phyloP scores from a whole-genome alignment of 768 basidiomycete species.

The Pilatotrama ljubarskyi region DNA sequence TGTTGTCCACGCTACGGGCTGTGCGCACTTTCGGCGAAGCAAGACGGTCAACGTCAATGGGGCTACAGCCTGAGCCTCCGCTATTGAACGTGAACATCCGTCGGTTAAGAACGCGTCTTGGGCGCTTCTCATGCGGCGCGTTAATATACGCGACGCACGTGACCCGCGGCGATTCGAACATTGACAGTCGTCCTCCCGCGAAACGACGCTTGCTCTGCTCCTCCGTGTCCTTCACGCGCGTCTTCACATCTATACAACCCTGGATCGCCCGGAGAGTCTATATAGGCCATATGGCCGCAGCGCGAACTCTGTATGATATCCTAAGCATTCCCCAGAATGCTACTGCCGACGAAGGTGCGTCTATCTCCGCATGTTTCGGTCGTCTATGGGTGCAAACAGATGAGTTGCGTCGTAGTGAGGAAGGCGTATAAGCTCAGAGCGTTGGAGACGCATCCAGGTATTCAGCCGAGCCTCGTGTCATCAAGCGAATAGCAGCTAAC shows the following conservation, averaged over 20 bases:
- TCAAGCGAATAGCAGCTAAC: not conserved
- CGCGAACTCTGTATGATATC: constrained; percentile 30
- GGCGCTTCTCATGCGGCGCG: constrained; percentile 1
- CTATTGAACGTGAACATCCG: no score
- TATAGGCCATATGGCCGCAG: constrained; percentile 26
- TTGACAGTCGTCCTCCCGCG: constrained; percentile 1
- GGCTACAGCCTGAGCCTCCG: no score
- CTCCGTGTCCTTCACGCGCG: constrained; percentile 10
- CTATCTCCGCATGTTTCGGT: not conserved
- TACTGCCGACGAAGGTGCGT: constrained; percentile 31
- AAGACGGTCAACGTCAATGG: no score
- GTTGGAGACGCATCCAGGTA: constrained; percentile 35
- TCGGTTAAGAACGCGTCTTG: not conserved
- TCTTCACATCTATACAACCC: constrained; percentile 8
- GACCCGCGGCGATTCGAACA: constrained; percentile 15
- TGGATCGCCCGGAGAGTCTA: constrained; percentile 12
- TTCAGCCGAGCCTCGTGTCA: not conserved
- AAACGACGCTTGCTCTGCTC: constrained; percentile 5
- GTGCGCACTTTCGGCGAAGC: no score
- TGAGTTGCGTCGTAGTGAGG: constrained; percentile 24
- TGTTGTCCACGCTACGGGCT: no score
- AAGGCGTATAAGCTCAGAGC: constrained; percentile 33
- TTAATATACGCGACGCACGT: constrained; percentile 17
- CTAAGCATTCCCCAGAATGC: constrained; percentile 30
- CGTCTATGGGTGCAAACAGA: not conserved